Conservation (phyloP, 768 basidiomycete species). For the Sarcodon sp. region DNA sequence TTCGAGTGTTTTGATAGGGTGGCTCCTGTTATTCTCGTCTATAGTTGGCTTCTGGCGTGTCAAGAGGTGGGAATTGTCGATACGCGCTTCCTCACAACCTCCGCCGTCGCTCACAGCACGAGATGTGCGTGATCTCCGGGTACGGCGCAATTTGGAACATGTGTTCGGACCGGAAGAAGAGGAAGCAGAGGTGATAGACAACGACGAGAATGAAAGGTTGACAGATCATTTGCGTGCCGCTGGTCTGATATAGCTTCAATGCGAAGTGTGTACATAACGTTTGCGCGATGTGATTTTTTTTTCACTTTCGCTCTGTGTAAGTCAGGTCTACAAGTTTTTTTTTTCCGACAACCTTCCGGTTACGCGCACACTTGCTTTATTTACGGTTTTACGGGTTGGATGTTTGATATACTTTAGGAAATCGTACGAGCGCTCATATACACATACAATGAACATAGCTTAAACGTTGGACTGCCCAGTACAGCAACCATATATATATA, state of each 20-base stretch:
- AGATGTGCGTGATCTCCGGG: constrained; percentile 37
- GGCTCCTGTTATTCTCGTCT: constrained; percentile 85
- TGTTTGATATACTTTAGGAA: too few species aligned
- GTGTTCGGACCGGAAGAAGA: constrained; percentile 21
- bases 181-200: constrained; percentile 4
- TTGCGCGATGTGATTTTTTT: too few species aligned
- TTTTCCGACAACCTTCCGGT: too few species aligned
- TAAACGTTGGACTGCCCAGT: too few species aligned
- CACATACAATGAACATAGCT: too few species aligned
- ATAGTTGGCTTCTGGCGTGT: constrained; percentile 73
- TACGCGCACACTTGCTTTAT: too few species aligned
- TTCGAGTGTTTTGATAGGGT: constrained; percentile 31
- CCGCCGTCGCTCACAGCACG: constrained; percentile 24
- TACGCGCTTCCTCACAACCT: constrained; percentile 30
- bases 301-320: too few species aligned
- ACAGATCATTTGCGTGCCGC: constrained; percentile 12
- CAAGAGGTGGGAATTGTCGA: constrained; percentile 71
- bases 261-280: too few species aligned
- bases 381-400: too few species aligned
- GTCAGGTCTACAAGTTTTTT: too few species aligned
- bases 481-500: too few species aligned
- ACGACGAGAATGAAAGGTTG: constrained; percentile 12
- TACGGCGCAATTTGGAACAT: constrained; percentile 35
- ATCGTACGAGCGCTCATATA: too few species aligned
- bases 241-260: constrained; percentile 9